These are phyloP conservation scores for Schizophyllum amplum DNA, from an alignment of 1,284 basidiomycete species.

Conservation along the genomic window DNA sequence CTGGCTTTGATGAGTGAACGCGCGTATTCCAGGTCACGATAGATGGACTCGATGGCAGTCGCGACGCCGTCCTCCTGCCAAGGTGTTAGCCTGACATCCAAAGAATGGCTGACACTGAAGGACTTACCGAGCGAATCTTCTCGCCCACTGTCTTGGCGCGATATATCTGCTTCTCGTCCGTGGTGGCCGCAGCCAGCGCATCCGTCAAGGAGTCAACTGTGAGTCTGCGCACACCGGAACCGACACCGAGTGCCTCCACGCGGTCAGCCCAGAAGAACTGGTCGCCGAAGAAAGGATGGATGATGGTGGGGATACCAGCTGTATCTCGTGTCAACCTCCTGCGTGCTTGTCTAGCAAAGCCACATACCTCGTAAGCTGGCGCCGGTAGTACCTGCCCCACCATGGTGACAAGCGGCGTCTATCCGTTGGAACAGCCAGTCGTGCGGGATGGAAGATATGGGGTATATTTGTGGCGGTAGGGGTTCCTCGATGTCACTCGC, in stretches of 20 bases:
- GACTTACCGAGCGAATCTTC: constrained; percentile 68
- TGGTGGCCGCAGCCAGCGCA: constrained; percentile 77
- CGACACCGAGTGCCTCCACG: constrained; percentile 88
- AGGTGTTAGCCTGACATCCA: constrained; percentile 11
- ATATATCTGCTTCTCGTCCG: constrained; percentile 80
- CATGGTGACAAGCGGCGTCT: constrained; percentile 95
- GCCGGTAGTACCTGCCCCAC: constrained; percentile 93
- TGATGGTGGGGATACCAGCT: constrained; percentile 93
- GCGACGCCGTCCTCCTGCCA: constrained; percentile 81
- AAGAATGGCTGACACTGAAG: not conserved
- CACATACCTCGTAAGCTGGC: constrained; percentile 79
- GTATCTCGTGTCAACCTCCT: not conserved
- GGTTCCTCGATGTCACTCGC: constrained; percentile 56
- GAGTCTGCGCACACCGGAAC: constrained; percentile 78
- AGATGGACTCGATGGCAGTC: constrained; percentile 86
- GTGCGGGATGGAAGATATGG: constrained; percentile 86
- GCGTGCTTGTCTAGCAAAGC: constrained; percentile 1
- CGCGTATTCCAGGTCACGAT: constrained; percentile 87
- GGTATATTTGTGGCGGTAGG: constrained; percentile 71
- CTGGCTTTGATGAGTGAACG: constrained; percentile 68
- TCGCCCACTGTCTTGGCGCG: constrained; percentile 80
- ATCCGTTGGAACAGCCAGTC: constrained; percentile 95
- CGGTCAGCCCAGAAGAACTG: constrained; percentile 97
- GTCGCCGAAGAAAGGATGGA: constrained; percentile 97
- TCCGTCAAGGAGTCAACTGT: constrained; percentile 71